Percentiles rank a stretch among this genome's conserved stretches.
phyloP scores from a whole-genome alignment of 1,284 basidiomycete species.

The Puccinia brachypodii region DNA sequence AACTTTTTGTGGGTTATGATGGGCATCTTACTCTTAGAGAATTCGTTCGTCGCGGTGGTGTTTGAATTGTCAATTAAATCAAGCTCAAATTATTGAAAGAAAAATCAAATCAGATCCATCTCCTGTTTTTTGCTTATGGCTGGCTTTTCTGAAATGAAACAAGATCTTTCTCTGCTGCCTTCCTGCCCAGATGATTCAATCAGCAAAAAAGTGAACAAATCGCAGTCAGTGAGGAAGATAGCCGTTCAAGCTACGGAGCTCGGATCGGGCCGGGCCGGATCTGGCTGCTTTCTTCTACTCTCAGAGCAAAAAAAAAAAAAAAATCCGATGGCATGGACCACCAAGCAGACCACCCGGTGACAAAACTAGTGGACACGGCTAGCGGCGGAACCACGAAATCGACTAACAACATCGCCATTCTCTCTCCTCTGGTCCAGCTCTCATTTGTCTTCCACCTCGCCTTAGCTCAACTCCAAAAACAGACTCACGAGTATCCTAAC shows the following conservation, averaged over 20 bases:
- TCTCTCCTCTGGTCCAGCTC: not conserved
- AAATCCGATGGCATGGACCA: too few relatives aligned
- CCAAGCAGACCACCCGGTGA: not conserved
- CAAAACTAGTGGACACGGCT: not conserved
- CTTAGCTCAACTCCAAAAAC: not conserved
- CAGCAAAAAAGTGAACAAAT: too few relatives aligned
- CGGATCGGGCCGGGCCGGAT: too few relatives aligned
- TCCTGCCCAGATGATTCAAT: too few relatives aligned
- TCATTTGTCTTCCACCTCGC: constrained; percentile 14
- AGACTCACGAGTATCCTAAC: not conserved
- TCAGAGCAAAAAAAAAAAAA: too few relatives aligned
- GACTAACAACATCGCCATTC: not conserved
- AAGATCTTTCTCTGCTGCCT: too few relatives aligned
- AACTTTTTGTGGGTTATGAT: constrained; percentile 78
- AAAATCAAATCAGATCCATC: constrained; percentile 14
- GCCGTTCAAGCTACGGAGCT: too few relatives aligned
- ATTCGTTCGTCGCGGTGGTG: constrained; percentile 62
- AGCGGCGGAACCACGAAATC: not conserved
- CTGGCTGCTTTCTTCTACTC: too few relatives aligned
- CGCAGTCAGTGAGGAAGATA: too few relatives aligned
- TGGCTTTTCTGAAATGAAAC: too few relatives aligned
- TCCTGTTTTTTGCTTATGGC: not conserved
- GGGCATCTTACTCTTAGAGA: constrained; percentile 75
- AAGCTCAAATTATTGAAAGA: not conserved
- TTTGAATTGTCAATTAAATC: constrained; percentile 1